Conservation (phyloP, 148 eudicot species). For the Gaultheria prostrata region DNA sequence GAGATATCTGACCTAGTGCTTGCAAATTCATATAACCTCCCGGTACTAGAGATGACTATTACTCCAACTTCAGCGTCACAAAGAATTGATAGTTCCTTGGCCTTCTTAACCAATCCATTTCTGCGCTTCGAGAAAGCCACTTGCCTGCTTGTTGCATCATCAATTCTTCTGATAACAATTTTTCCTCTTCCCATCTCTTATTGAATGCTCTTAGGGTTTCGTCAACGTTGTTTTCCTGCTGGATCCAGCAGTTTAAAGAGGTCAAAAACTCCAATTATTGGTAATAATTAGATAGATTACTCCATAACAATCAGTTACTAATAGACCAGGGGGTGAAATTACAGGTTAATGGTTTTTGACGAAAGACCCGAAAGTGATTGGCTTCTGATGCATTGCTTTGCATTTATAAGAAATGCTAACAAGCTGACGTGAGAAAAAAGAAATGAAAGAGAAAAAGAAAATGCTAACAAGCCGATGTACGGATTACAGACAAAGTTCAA, state of each 20-base stretch:
- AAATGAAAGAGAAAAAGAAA: background rate
- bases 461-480: background rate
- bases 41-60: background rate
- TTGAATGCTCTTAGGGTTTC: background rate
- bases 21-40: constrained; percentile 5
- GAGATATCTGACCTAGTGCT: constrained; percentile 11
- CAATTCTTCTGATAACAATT: background rate
- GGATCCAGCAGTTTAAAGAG: background rate
- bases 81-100: constrained; percentile 8
- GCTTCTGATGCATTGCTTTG: constrained; percentile 6
- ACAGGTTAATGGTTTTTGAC: background rate
- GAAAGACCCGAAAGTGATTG: background rate
- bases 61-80: constrained; percentile 5
- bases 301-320: background rate
- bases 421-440: background rate
- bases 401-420: constrained; percentile 3
- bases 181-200: constrained; percentile 14
- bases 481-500: background rate
- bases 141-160: constrained; percentile 11
- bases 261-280: background rate
- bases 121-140: constrained; percentile 12
- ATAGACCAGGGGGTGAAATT: background rate
- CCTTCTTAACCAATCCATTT: constrained; percentile 17
- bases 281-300: background rate
- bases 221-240: background rate